Conservation (phyloP, 2,329 filamentous ascomycete genomes). For the Ilyonectria sp. region DNA sequence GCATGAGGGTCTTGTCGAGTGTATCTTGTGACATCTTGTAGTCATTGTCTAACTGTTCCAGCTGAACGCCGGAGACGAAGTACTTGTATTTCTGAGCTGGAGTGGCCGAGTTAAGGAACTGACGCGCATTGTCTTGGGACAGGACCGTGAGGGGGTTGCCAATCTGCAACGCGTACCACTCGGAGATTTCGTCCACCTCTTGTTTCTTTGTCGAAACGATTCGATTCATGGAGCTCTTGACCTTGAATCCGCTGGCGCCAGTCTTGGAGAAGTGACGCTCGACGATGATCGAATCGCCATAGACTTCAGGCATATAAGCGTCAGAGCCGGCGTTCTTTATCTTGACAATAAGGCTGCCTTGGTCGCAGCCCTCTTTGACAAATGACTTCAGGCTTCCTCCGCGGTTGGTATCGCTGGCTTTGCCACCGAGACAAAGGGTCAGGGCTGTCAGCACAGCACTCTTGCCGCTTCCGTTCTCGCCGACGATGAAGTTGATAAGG, state of each 20-base stretch:
- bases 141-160: conserved; percentile 97
- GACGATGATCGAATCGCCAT: conserved; percentile 88
- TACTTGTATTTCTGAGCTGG: conserved; percentile 94
- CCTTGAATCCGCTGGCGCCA: conserved; percentile 86
- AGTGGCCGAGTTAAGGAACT: conserved; percentile 90
- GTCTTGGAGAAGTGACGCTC: conserved; percentile 87
- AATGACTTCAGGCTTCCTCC: conserved; percentile 91
- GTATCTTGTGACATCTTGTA: conserved; percentile 88
- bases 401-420: conserved; percentile 92
- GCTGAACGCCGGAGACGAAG: conserved; percentile 93
- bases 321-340: conserved; percentile 92
- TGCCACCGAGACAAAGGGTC: conserved; percentile 94
- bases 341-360: conserved; percentile 82
- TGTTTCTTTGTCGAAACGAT: conserved; percentile 86
- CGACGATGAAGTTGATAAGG: conserved; percentile 97
- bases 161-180: conserved; percentile 93
- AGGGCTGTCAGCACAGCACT: conserved; percentile 95
- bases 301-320: conserved; percentile 86
- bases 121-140: conserved; percentile 93
- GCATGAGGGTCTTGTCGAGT: conserved; percentile 73
- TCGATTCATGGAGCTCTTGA: conserved; percentile 81
- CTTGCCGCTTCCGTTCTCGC: conserved; percentile 97
- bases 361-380: conserved; percentile 90
- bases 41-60: conserved; percentile 92
- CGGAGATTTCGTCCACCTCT: conserved; percentile 92